phyloP scores from a whole-genome alignment of 495 filamentous ascomycete genomes.

The Copromyces sp. region DNA sequence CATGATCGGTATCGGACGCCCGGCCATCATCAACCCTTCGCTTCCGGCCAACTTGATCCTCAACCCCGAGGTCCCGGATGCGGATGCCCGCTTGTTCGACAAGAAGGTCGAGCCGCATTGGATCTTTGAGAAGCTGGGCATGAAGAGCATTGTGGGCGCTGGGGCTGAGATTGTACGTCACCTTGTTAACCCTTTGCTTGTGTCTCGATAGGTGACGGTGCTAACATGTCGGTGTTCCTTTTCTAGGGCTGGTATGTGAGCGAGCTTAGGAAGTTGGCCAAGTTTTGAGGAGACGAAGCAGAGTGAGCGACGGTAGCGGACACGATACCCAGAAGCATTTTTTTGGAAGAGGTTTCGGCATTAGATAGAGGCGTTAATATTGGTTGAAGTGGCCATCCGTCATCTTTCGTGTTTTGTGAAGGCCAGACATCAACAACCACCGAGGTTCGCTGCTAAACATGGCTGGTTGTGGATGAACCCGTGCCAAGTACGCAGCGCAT shows the following conservation, averaged over 20 bases:
- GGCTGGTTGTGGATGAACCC: not conserved
- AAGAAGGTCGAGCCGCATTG: slow-evolving; percentile 27
- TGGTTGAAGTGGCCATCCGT: too few species aligned
- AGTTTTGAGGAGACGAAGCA: not conserved
- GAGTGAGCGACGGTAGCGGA: not conserved
- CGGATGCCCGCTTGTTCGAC: slow-evolving; percentile 35
- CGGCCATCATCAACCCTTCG: slow-evolving; percentile 39
- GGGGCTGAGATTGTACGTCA: not conserved
- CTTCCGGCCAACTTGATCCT: slow-evolving; percentile 41
- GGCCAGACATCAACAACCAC: not conserved
- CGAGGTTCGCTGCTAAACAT: not conserved
- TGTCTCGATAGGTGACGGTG: not conserved
- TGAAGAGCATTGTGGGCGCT: slow-evolving; percentile 22
- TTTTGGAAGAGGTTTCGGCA: not conserved
- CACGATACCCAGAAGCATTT: not conserved
- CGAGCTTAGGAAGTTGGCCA: not conserved
- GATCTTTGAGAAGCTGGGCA: slow-evolving; percentile 24
- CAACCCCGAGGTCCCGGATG: slow-evolving; percentile 40
- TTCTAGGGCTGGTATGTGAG: not conserved
- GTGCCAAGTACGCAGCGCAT: not conserved
- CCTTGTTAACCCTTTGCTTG: not conserved
- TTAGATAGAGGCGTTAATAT: not conserved
- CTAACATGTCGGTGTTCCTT: not conserved
- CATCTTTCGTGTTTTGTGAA: not conserved
- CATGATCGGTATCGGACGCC: slow-evolving; percentile 46